Evolutionary conservation across 2,329 filamentous ascomycete species (phyloP), one percentile per base, ranked within the genome.

Genomic region (Talaromyces marneffei): DNA sequence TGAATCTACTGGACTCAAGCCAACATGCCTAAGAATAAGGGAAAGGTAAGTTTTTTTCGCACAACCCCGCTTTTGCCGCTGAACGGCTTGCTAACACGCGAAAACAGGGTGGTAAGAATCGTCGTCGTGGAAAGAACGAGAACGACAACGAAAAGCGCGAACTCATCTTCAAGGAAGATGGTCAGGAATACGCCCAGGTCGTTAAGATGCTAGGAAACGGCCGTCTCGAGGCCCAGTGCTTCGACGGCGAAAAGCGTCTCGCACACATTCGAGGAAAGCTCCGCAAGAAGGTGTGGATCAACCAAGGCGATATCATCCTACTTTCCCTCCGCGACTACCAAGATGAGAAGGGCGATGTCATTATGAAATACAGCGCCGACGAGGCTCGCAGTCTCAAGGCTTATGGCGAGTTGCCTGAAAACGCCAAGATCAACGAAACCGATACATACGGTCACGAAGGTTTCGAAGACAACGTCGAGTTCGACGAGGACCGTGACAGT

Each of bases 221-320:
- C 68, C 90, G 92, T 70, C 87, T 97, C 54, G 92, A 96, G 79
- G 92, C 92, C 18, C 82, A 92, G 69, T 97, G 93, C 82, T 99
- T 99, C 78, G 94, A 97, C 76, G 93, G 93, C 74, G 87, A 89
- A 68, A 92, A 92, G 77, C 87, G 91, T 64, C 85, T 91, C 42
- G 90, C 88, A 66, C 88, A 93, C 76, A 91, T 91, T 71, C 91
- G 93, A 66, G 93, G 93, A 80, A 97, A 99, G 81, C 90, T 99
- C 72, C 88, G 94, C 73, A 99, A 99, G 86, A 99, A 99, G 86
- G 94, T 97, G 78, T 97, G 92, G 92, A 97, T 97, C 85, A 97
- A 96, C 84, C 92, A 96, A 82, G 92, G 92, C 74, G 91, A 96
- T 77, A 96, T 96, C 76, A 92, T 93, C 76, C 85, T 93, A 50